phyloP scores from a whole-genome alignment of 169 alveolate species.

The Plasmodium adleri region DNA sequence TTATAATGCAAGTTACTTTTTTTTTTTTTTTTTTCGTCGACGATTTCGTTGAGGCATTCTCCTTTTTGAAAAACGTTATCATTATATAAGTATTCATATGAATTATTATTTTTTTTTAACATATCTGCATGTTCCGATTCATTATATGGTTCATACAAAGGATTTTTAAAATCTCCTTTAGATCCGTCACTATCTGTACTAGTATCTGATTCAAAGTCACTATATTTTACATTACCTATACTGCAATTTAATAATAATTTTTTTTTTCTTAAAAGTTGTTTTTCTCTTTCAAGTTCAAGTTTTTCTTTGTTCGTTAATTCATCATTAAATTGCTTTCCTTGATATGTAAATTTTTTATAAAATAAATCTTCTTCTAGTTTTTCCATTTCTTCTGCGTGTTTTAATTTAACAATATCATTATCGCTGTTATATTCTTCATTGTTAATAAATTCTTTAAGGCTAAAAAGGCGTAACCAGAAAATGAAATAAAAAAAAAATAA shows the following conservation, averaged over 20 bases:
- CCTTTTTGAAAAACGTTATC: slow-evolving; percentile 46
- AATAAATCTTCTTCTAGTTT: slow-evolving; percentile 70
- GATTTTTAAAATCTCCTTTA: slow-evolving; percentile 23
- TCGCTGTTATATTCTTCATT: slow-evolving; percentile 72
- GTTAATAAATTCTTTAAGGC: slow-evolving; percentile 61
- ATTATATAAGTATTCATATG: slow-evolving; percentile 10
- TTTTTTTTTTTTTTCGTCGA: slow-evolving; percentile 37
- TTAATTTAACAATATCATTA: slow-evolving; percentile 50
- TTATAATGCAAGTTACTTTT: slow-evolving; percentile 6
- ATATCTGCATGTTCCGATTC: slow-evolving; percentile 28
- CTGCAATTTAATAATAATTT: slow-evolving; percentile 34
- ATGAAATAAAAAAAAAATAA: slow-evolving; percentile 3
- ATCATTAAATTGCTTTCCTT: slow-evolving; percentile 59
- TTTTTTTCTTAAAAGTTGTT: slow-evolving; percentile 44
- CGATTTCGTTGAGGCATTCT: slow-evolving; percentile 13
- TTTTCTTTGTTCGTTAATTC: slow-evolving; percentile 75
- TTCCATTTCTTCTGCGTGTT: slow-evolving; percentile 76
- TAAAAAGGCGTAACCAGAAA: not conserved
- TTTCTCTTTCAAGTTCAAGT: slow-evolving; percentile 55
- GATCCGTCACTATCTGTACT: slow-evolving; percentile 27
- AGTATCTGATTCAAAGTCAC: slow-evolving; percentile 77
- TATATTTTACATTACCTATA: slow-evolving; percentile 50
- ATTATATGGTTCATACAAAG: slow-evolving; percentile 43
- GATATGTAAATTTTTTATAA: slow-evolving; percentile 68
- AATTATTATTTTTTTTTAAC: slow-evolving; percentile 24